These are phyloP conservation scores for Podospora comata DNA, from an alignment of 495 filamentous ascomycete species.

Conservation along the genomic window DNA sequence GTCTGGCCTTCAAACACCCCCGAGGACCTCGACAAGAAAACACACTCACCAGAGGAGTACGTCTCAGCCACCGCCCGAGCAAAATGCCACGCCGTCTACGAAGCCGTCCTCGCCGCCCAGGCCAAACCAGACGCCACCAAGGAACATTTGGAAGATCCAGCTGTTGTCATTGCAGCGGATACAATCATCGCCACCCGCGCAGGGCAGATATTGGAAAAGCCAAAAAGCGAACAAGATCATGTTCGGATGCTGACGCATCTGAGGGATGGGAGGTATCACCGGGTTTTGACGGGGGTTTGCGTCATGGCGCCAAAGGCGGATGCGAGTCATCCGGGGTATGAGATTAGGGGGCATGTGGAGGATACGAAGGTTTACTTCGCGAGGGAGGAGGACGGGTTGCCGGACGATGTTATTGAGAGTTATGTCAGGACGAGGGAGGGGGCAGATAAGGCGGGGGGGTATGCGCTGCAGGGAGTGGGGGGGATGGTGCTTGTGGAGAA, in stretches of 20 bases:
- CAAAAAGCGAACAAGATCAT: conserved; percentile 73
- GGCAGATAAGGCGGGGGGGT: conserved; percentile 93
- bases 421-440: conserved; percentile 93
- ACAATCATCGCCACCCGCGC: conserved; percentile 78
- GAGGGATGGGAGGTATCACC: conserved; percentile 69
- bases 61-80: conserved; percentile 79
- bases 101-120: conserved; percentile 46
- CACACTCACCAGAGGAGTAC: conserved; percentile 78
- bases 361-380: conserved; percentile 81
- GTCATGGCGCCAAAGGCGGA: conserved; percentile 75
- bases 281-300: conserved; percentile 77
- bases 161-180: conserved; percentile 84
- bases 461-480: conserved; percentile 89
- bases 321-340: conserved; percentile 78
- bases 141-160: conserved; percentile 59
- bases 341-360: conserved; percentile 73
- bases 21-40: conserved; percentile 77
- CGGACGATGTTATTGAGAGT: conserved; percentile 59
- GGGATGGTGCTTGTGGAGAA: conserved; percentile 74
- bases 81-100: conserved; percentile 80
- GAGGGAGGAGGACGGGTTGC: conserved; percentile 71
- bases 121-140: conserved; percentile 5
- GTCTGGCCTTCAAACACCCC: conserved; percentile 74
- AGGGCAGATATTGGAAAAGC: conserved; percentile 86
- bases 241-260: conserved; percentile 75